Evolutionary conservation across 192 early-diverging fungal species (phyloP).

Genomic region (Mortierella claussenii): DNA sequence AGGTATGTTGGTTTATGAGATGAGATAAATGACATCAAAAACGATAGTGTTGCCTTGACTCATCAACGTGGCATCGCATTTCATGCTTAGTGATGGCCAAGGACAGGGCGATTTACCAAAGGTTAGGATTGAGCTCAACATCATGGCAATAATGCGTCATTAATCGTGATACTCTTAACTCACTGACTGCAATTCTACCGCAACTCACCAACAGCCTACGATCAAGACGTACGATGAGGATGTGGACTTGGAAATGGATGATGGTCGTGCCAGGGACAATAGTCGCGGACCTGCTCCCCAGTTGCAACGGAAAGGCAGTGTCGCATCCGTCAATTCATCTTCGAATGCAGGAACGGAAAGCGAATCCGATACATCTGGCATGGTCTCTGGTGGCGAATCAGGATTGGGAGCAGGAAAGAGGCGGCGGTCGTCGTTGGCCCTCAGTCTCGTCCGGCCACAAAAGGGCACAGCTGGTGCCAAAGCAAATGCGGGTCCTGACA

Average conservation of each 20-base stretch:
- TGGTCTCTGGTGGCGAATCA: conserved; percentile 20
- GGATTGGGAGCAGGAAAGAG: conserved; percentile 36
- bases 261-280: conserved; percentile 18
- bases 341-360: conserved; percentile 33
- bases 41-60: too few species aligned
- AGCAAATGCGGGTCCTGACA: conserved; percentile 17
- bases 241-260: conserved; percentile 70
- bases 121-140: background rate
- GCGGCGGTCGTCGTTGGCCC: conserved; percentile 35
- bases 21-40: too few species aligned
- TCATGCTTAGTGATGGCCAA: conserved; percentile 29
- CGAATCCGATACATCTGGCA: conserved; percentile 34
- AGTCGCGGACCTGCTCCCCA: conserved; percentile 3
- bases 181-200: background rate
- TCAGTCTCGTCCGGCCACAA: conserved; percentile 29
- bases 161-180: background rate
- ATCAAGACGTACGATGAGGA: conserved; percentile 81
- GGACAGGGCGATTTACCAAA: conserved; percentile 22
- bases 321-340: conserved; percentile 18
- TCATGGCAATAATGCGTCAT: background rate
- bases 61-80: too few species aligned
- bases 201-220: conserved; percentile 57
- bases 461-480: conserved; percentile 22
- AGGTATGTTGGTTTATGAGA: background rate
- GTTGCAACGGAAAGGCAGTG: conserved; percentile 32